These are phyloP conservation scores for Dryadomyces quercivorus DNA, from an alignment of 2,329 filamentous ascomycete genomes.

Conservation along the genomic window DNA sequence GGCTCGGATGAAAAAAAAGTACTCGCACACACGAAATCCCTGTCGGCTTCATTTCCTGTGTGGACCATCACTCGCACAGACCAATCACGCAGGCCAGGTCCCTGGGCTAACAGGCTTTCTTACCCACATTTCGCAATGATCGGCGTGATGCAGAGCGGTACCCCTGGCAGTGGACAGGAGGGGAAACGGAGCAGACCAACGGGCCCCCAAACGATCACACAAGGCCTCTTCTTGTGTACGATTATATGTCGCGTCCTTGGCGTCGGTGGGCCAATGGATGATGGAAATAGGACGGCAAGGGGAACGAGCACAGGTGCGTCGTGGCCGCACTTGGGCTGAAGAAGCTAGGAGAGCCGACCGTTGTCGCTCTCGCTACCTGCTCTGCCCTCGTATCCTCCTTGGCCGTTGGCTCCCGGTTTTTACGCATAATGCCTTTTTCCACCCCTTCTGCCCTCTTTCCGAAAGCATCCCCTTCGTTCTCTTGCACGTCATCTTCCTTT, in stretches of 20 bases:
- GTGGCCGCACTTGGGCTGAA: neutral
- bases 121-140: neutral
- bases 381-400: too few relatives aligned
- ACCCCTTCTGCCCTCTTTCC: neutral
- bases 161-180: neutral
- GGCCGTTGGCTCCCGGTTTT: neutral
- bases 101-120: neutral
- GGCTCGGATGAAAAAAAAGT: too few relatives aligned
- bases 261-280: neutral
- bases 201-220: neutral
- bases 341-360: neutral
- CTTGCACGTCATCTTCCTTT: constrained; percentile 7
- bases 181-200: neutral
- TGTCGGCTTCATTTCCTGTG: neutral
- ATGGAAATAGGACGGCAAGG: neutral
- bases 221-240: neutral
- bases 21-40: neutral
- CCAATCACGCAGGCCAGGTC: neutral
- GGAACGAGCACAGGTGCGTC: neutral
- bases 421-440: neutral
- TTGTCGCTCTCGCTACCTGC: too few relatives aligned
- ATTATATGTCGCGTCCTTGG: neutral
- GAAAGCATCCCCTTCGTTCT: constrained; percentile 1
- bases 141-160: neutral
- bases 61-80: neutral